Evolutionary conservation across 2,329 filamentous ascomycete genomes (phyloP), one percentile per base, ranked within the genome.

Genomic region (Cyclaneusma minus): DNA sequence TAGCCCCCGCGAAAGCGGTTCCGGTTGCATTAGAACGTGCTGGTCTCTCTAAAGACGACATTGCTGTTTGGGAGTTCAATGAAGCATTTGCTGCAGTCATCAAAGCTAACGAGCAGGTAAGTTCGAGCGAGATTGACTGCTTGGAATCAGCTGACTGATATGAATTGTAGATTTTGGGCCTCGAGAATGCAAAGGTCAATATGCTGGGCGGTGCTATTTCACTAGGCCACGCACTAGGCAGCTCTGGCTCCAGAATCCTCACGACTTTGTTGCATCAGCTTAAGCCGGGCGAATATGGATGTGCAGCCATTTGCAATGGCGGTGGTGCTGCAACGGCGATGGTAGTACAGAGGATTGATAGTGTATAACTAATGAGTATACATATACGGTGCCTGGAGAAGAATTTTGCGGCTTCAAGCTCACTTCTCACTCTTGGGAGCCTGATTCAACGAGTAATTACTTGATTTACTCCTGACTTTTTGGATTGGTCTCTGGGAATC

Each of bases 61-160:
- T 98, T 23, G 75, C 87, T 4, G 60, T 94, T 13, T 95, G 89
- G 87, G 89, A 95, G 51, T 93, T 98, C 54, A 98, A 98, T 52
- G 89, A 98, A 57, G 89, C 89, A 0, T 98, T 98, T 48, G 87
- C 89, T 15, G 82, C 81, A 4, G 85, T 94, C 16, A 89, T 94
- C 52, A 84, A 89, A 49, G 85, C 87, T 21, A 94, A 95, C 47
- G 77, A 82, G 44, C 85, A 92, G 14, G 13, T 13, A 15, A 25
- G 24, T 28, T 32, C 30, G 38, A 29, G 28, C 29, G 37, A 35
- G 29, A 31, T 26, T 22, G 7, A 7, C 3, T 24, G 19, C 19
- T 24, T 19, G n/a, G n/a, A n/a, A n/a, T n/a, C n/a, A n/a, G n/a
- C n/a, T n/a, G n/a, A n/a, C n/a, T n/a, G 8, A 22, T 7, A 39